These are phyloP conservation scores for Termitomyces sp. DNA, from an alignment of 768 basidiomycete genomes.

Conservation along the genomic window DNA sequence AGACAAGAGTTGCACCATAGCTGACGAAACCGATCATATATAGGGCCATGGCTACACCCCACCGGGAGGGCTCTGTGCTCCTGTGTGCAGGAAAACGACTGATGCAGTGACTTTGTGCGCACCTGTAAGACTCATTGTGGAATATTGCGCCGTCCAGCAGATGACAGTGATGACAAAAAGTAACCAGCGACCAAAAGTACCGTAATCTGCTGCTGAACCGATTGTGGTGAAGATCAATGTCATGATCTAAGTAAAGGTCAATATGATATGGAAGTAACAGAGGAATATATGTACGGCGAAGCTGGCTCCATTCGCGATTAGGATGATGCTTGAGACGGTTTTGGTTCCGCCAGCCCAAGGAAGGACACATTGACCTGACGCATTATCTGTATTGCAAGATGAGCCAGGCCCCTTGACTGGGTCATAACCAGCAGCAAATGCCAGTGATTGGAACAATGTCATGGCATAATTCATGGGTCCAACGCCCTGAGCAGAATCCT, in stretches of 20 bases:
- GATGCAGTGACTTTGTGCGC: conserved; percentile 10
- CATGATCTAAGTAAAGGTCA: conserved; percentile 46
- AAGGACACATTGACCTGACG: conserved; percentile 73
- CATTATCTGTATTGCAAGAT: conserved; percentile 45
- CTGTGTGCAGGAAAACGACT: background rate
- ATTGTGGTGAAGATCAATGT: conserved; percentile 78
- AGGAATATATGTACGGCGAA: conserved; percentile 26
- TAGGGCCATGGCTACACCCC: conserved; percentile 72
- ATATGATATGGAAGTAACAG: background rate
- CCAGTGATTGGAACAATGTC: conserved; percentile 59
- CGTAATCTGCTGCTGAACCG: conserved; percentile 69
- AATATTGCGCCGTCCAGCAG: conserved; percentile 80
- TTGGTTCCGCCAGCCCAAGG: conserved; percentile 75
- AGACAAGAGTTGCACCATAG: conserved; percentile 78
- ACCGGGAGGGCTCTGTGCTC: conserved; percentile 51
- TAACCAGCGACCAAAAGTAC: conserved; percentile 73
- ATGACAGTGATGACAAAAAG: conserved; percentile 64
- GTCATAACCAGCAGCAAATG: conserved; percentile 69
- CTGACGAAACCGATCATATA: conserved; percentile 77
- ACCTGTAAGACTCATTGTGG: conserved; percentile 71
- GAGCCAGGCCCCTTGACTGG: conserved; percentile 65
- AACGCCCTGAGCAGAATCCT: conserved; percentile 45
- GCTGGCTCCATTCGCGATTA: conserved; percentile 72
- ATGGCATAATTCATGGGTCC: conserved; percentile 59
- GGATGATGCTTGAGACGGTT: conserved; percentile 65